phyloP scores from a whole-genome alignment of 1,139 yeast genomes.

The Taphrina pruni region DNA sequence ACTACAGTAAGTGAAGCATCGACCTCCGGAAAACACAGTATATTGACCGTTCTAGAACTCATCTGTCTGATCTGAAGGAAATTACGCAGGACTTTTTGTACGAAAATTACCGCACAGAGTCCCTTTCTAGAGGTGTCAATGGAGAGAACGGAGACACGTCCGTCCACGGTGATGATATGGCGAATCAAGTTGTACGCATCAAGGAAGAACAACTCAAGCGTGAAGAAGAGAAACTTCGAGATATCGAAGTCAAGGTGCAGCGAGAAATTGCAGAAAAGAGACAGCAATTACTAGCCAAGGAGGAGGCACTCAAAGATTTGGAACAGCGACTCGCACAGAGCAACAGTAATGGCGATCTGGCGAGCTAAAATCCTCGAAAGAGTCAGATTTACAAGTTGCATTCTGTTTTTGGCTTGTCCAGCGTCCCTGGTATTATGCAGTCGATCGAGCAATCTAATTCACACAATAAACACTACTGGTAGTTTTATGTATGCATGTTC shows the following conservation, averaged over 20 bases:
- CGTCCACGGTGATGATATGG: conserved; percentile 53
- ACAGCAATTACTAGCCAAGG: conserved; percentile 83
- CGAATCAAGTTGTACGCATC: conserved; percentile 53
- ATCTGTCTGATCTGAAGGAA: conserved; percentile 89
- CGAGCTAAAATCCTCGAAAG: not conserved
- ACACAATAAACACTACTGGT: conserved; percentile 1
- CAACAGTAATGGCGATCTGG: conserved; percentile 32
- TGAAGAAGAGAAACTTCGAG: conserved; percentile 55
- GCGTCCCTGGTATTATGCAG: not conserved
- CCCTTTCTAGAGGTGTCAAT: conserved; percentile 58
- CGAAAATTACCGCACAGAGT: conserved; percentile 91
- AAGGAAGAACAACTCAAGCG: conserved; percentile 56
- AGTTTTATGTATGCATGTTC: not conserved
- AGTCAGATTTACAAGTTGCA: no score
- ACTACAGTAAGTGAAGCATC: conserved; percentile 51
- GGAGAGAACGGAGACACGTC: conserved; percentile 25
- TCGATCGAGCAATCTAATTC: not conserved
- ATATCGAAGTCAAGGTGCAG: conserved; percentile 73
- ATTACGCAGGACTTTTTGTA: conserved; percentile 89
- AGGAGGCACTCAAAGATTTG: conserved; percentile 81
- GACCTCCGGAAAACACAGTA: no score
- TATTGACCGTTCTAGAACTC: conserved; percentile 62
- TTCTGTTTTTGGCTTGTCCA: no score
- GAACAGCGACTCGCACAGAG: conserved; percentile 64
- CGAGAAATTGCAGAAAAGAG: conserved; percentile 84